Conservation (phyloP, 1,284 basidiomycete species). For the Leccinum solheimii region DNA sequence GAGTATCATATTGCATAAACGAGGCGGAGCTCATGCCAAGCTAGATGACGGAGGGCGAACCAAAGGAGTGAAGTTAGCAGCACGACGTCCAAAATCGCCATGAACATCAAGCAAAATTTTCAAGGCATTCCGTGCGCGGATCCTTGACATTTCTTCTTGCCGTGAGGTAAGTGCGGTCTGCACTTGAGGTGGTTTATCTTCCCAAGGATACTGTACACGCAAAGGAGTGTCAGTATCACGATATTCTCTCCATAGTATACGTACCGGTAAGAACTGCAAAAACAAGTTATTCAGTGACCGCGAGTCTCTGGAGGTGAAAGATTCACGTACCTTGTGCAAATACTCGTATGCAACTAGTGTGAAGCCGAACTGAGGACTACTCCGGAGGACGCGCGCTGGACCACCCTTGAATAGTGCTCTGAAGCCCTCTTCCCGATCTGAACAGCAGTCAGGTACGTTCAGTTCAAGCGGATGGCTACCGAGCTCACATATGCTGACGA, state of each 20-base stretch:
- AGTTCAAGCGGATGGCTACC: not conserved
- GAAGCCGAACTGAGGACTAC: conserved; percentile 89
- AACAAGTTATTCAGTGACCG: not conserved
- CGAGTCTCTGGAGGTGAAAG: not conserved
- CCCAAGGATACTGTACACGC: conserved; percentile 70
- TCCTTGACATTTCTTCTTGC: conserved; percentile 81
- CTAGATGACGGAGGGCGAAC: conserved; percentile 38
- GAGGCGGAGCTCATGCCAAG: conserved; percentile 18
- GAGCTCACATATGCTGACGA: conserved; percentile 80
- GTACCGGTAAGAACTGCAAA: conserved; percentile 67
- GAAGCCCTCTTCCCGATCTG: conserved; percentile 85
- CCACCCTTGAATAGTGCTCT: conserved; percentile 95
- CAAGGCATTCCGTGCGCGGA: conserved; percentile 92
- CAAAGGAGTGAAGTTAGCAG: conserved; percentile 37
- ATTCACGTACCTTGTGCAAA: conserved; percentile 60
- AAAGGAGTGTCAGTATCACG: conserved; percentile 7
- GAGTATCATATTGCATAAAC: not conserved
- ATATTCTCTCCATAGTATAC: conserved; percentile 30
- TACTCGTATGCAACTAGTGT: conserved; percentile 90
- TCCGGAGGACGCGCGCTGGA: conserved; percentile 85
- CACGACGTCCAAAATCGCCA: conserved; percentile 74
- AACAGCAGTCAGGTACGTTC: conserved; percentile 14
- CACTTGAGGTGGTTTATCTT: conserved; percentile 59
- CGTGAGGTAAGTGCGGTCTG: conserved; percentile 71
- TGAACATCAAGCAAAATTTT: conserved; percentile 84